These are phyloP conservation scores for Neocatenulostroma microsporum DNA, from an alignment of 2,329 filamentous ascomycete species.

Conservation along the genomic window DNA sequence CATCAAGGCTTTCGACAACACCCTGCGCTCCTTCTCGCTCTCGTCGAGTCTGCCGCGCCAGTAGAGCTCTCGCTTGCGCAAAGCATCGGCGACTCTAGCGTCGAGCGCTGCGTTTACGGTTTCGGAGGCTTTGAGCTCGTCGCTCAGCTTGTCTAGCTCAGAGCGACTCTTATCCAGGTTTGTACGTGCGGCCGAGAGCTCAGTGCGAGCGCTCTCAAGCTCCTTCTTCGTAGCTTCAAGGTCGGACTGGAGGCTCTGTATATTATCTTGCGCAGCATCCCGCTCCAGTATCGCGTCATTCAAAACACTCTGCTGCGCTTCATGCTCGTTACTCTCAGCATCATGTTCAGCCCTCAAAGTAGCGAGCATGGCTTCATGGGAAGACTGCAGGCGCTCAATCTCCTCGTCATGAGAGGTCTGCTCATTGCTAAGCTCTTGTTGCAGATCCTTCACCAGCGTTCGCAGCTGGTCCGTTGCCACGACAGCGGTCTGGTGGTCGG, in stretches of 20 bases:
- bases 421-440: conserved; percentile 17
- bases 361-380: conserved; percentile 8
- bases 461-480: conserved; percentile 16
- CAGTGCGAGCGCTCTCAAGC: background rate
- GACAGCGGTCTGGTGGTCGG: conserved; percentile 17
- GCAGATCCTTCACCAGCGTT: conserved; percentile 18
- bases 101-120: conserved; percentile 20
- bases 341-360: background rate
- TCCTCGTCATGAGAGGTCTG: conserved; percentile 18
- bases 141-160: conserved; percentile 3
- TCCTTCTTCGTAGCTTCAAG: conserved; percentile 5
- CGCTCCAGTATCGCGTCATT: conserved; percentile 23
- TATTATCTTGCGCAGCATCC: conserved; percentile 19
- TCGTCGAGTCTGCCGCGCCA: conserved; percentile 19
- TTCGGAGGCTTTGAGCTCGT: conserved; percentile 6
- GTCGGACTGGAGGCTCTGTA: conserved; percentile 9
- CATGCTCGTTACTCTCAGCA: conserved; percentile 12
- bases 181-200: conserved; percentile 1
- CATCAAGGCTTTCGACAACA: conserved; percentile 51
- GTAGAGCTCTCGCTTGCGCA: conserved; percentile 18
- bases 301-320: conserved; percentile 18
- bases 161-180: background rate
- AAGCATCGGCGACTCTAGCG: conserved; percentile 14
- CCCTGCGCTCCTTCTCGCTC: conserved; percentile 24
- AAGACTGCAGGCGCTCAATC: conserved; percentile 12